Evolutionary conservation across 768 basidiomycete species (phyloP).

Genomic region (Pulveroboletus sp.): DNA sequence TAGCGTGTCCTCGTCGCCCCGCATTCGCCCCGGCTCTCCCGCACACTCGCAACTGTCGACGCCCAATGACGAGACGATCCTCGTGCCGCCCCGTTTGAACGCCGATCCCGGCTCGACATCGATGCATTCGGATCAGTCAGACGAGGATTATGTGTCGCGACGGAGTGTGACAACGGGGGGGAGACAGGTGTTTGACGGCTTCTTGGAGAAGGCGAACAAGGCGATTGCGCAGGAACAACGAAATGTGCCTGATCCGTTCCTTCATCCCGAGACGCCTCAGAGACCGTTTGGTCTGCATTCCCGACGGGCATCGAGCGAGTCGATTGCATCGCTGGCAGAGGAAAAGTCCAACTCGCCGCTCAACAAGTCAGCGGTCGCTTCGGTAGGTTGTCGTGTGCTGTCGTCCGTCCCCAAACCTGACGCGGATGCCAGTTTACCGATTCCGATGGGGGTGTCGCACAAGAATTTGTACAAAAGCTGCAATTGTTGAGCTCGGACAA

Average conservation of each 20-base stretch:
- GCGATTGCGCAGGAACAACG: slow-evolving; percentile 79
- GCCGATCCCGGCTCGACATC: slow-evolving; percentile 28
- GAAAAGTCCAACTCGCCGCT: slow-evolving; percentile 89
- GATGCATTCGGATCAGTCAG: slow-evolving; percentile 52
- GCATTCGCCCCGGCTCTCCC: slow-evolving; percentile 52
- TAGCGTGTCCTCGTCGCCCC: slow-evolving; percentile 46
- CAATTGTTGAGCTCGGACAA: slow-evolving; percentile 79
- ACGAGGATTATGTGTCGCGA: slow-evolving; percentile 57
- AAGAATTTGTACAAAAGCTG: slow-evolving; percentile 84
- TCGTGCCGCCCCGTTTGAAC: slow-evolving; percentile 31
- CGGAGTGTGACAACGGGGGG: slow-evolving; percentile 26
- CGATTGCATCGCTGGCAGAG: slow-evolving; percentile 87
- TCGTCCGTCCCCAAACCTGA: neutral
- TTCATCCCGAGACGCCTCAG: slow-evolving; percentile 58
- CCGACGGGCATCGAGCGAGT: slow-evolving; percentile 82
- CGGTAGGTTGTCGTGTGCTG: slow-evolving; percentile 44
- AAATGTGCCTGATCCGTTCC: slow-evolving; percentile 82
- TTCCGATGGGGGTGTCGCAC: slow-evolving; percentile 87
- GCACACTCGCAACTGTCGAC: slow-evolving; percentile 62
- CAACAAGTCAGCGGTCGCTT: slow-evolving; percentile 83
- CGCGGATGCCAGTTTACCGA: slow-evolving; percentile 73
- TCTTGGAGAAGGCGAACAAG: slow-evolving; percentile 82
- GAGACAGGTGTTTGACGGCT: slow-evolving; percentile 61
- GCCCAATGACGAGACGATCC: slow-evolving; percentile 40
- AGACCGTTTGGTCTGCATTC: slow-evolving; percentile 82